phyloP scores from a whole-genome alignment of 73 alveolate genomes.

The Durusdinium trenchii region DNA sequence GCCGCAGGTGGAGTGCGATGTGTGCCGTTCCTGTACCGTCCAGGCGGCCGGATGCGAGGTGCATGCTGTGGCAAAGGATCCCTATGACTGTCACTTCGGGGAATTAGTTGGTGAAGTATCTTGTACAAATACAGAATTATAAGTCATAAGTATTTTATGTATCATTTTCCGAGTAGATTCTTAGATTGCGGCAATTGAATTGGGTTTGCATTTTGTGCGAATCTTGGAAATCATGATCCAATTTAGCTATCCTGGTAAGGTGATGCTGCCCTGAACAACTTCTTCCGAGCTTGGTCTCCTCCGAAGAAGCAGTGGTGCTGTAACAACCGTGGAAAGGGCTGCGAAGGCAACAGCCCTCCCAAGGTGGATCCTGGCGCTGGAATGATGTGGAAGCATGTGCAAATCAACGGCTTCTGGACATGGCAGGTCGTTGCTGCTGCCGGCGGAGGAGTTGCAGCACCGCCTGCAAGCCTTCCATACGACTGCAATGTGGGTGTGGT shows the following conservation, averaged over 20 bases:
- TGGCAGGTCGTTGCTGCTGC: slow-evolving; percentile 44
- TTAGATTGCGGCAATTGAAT: too few species aligned
- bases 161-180: too few species aligned
- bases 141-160: too few species aligned
- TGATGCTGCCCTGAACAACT: slow-evolving; percentile 70
- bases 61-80: slow-evolving; percentile 43
- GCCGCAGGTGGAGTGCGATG: slow-evolving; percentile 95
- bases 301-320: slow-evolving; percentile 90
- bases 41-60: slow-evolving; percentile 77
- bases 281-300: slow-evolving; percentile 80
- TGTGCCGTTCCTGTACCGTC: slow-evolving; percentile 76
- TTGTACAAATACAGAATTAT: too few species aligned
- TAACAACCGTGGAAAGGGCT: slow-evolving; percentile 39
- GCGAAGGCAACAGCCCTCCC: slow-evolving; percentile 74
- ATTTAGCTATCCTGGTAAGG: not conserved
- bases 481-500: slow-evolving; percentile 60
- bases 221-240: too few species aligned
- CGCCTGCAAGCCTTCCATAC: slow-evolving; percentile 1
- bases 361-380: slow-evolving; percentile 69
- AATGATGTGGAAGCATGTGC: slow-evolving; percentile 73
- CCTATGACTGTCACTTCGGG: slow-evolving; percentile 35
- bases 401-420: slow-evolving; percentile 61
- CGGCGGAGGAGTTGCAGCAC: not conserved
- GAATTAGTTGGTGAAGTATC: not conserved
- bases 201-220: not conserved